Base-by-base conservation (phyloP, 2,329 filamentous ascomycete genomes). In the Ophiosphaerella herpotricha region DNA sequence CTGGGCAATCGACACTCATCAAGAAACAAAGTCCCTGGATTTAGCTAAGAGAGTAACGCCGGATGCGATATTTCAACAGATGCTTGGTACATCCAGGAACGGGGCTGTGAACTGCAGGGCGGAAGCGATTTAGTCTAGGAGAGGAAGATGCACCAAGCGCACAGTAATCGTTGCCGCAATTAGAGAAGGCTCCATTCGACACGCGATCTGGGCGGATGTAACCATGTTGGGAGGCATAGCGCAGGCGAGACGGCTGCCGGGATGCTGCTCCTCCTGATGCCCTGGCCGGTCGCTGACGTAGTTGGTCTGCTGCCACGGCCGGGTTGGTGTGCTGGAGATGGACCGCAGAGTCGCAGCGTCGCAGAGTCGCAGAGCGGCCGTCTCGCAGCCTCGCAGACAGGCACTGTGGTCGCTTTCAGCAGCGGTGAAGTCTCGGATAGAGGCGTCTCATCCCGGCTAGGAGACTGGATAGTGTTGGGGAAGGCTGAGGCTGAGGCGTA, bases 401-500 rank as follows among this genome's bases (percentile, higher is more conserved):
- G 26, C 26, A 29, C 11, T 29, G 26, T 29, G 7, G 26, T 5
- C 26, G 26, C 26, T 8, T 21, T 29, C 18, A 18, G 41, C 36
- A 44, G 47, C 47, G 47, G 47, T 50, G 47, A 23, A 40, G 24
- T 16, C 18, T 44, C 18, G 39, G 37, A 48, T 32, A 33, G 36
- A 36, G 35, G 40, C 13, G 31, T 21, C 18, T 37, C 24, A 2
- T 39, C 42, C 31, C 14, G 44, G 47, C 13, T 46, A 45, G 31
- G 29, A 7, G 39, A 37, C 34, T 45, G 33, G 37, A 38, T 41
- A 54, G 38, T 33, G 52, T 34, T 37, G 33, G 39, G 54, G 64
- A 63, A 65, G 64, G 64, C 64, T 67, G 64, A 63, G 57, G 55
- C 58, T 29, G 26, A 12, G 31, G 38, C 38, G 53, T 54, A 43